A percentile compares a stretch with the other conserved stretches of the same genome.
These are phyloP conservation scores for Penicillium parvum DNA, from an alignment of 495 filamentous ascomycete genomes.

Conservation along the genomic window DNA sequence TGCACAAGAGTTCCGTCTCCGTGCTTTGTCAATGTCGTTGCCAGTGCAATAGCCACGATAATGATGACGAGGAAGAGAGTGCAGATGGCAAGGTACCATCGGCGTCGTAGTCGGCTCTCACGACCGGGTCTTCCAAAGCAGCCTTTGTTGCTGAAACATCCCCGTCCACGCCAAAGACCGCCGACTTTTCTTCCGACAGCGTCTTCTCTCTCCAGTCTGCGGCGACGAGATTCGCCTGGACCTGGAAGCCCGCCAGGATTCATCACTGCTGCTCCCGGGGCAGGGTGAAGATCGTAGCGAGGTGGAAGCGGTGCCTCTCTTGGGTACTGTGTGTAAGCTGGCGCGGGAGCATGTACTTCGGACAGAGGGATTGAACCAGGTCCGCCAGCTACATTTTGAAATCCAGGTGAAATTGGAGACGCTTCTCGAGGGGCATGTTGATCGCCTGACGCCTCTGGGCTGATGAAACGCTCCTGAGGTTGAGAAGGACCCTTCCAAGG, in stretches of 20 bases:
- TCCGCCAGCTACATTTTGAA: constrained; percentile 38
- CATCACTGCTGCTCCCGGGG: constrained; percentile 19
- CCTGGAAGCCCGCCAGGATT: constrained; percentile 30
- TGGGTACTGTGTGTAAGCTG: constrained; percentile 26
- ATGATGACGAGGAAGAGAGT: constrained; percentile 54
- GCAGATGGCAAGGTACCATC: constrained; percentile 55
- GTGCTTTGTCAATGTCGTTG: constrained; percentile 54
- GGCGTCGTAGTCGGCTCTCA: constrained; percentile 59
- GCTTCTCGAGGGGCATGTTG: constrained; percentile 10
- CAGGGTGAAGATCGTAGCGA: constrained; percentile 19
- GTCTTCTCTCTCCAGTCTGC: constrained; percentile 61
- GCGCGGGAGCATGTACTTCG: constrained; percentile 39
- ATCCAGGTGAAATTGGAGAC: constrained; percentile 37
- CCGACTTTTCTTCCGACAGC: constrained; percentile 49
- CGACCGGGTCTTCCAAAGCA: constrained; percentile 59
- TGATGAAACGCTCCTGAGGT: neutral
- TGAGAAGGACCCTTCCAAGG: no score
- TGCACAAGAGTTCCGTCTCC: constrained; percentile 38
- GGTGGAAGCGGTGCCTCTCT: constrained; percentile 22
- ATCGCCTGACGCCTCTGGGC: neutral
- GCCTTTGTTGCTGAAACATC: constrained; percentile 52
- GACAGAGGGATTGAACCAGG: constrained; percentile 44
- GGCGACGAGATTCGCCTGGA: constrained; percentile 49
- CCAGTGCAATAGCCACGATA: constrained; percentile 55
- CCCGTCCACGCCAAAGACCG: constrained; percentile 57